phyloP scores from a whole-genome alignment of 371 early-diverging fungal species.

The Mucor circinelloides region DNA sequence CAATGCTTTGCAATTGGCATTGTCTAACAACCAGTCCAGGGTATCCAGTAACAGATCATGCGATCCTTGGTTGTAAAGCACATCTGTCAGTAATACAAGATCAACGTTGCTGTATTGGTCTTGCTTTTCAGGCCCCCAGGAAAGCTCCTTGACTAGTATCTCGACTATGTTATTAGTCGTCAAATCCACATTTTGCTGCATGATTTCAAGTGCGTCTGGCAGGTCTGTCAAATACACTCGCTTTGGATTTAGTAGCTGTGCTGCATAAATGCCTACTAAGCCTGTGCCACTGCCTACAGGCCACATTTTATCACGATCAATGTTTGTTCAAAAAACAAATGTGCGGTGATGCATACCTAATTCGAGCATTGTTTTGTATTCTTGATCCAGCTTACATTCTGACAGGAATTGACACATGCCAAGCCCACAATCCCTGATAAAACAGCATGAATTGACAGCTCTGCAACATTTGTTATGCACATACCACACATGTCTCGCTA shows the following conservation, averaged over 20 bases:
- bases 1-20: conserved; percentile 23
- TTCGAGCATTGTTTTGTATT: conserved; percentile 25
- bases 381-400: conserved; percentile 5
- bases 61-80: conserved; percentile 46
- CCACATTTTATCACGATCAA: not conserved
- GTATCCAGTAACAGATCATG: conserved; percentile 46
- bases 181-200: conserved; percentile 36
- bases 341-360: conserved; percentile 22
- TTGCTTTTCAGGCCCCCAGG: conserved; percentile 33
- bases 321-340: not conserved
- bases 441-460: not conserved
- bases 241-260: conserved; percentile 27
- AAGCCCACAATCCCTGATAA: conserved; percentile 47
- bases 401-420: conserved; percentile 35
- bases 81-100: conserved; percentile 44
- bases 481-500: conserved; percentile 52
- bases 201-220: conserved; percentile 35
- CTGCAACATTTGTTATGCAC: not conserved
- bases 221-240: conserved; percentile 45
- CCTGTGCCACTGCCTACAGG: conserved; percentile 51
- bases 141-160: conserved; percentile 25
- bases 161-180: not conserved
- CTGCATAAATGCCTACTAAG: conserved; percentile 45
- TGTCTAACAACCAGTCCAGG: conserved; percentile 27
- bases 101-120: conserved; percentile 23